Conservation (phyloP, 2,329 filamentous ascomycete species). For the Pezicula carpinea region DNA sequence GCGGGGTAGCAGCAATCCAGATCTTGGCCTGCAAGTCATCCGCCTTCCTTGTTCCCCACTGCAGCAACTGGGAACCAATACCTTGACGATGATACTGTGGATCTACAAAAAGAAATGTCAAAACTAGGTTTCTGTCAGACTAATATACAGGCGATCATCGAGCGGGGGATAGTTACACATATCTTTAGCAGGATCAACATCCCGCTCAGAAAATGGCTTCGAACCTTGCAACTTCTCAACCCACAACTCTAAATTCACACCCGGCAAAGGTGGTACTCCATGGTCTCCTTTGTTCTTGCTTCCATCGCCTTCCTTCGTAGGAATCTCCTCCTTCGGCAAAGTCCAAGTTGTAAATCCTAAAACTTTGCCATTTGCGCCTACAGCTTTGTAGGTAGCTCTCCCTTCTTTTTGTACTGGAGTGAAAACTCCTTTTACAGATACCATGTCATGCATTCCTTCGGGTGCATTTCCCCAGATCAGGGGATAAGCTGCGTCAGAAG, state of each 20-base stretch:
- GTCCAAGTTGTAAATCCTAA: slow-evolving; percentile 17
- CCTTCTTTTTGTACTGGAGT: slow-evolving; percentile 10
- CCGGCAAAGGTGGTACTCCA: slow-evolving; percentile 6
- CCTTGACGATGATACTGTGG: slow-evolving; percentile 13
- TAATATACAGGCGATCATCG: neutral
- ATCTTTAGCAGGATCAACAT: slow-evolving; percentile 15
- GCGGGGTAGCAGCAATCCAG: slow-evolving; percentile 17
- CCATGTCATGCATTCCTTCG: slow-evolving; percentile 9
- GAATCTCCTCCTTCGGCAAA: slow-evolving; percentile 5
- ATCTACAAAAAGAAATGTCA: slow-evolving; percentile 13
- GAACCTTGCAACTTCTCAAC: slow-evolving; percentile 12
- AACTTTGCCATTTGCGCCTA: slow-evolving; percentile 3
- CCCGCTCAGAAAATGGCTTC: slow-evolving; percentile 10
- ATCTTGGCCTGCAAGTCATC: slow-evolving; percentile 9
- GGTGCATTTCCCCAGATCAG: slow-evolving; percentile 12
- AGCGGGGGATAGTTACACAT: slow-evolving; percentile 7
- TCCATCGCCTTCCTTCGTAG: neutral
- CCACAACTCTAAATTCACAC: slow-evolving; percentile 15
- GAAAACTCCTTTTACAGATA: slow-evolving; percentile 9
- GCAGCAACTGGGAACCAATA: slow-evolving; percentile 12
- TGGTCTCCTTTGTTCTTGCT: neutral
- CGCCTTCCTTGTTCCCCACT: slow-evolving; percentile 10
- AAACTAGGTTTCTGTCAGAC: neutral
- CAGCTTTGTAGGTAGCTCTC: slow-evolving; percentile 11
- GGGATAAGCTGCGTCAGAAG: slow-evolving; percentile 11